phyloP scores from a whole-genome alignment of 176 grass and related monocot genomes.

The Oryza punctata region DNA sequence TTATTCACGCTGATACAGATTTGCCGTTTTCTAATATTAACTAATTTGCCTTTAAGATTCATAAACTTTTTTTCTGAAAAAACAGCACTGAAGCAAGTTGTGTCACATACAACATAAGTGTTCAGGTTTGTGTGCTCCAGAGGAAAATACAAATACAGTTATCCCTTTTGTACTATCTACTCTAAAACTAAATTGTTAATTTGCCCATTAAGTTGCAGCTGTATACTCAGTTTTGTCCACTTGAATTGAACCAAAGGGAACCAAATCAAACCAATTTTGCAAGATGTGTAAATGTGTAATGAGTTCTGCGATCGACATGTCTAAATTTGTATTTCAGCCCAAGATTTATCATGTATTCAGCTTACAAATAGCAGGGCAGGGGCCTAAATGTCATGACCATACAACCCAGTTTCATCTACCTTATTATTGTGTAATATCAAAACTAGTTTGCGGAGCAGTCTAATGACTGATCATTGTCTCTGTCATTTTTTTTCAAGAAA shows the following conservation, averaged over 20 bases:
- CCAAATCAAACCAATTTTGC: neutral
- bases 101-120: neutral
- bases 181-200: neutral
- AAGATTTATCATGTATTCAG: neutral
- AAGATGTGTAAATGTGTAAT: neutral
- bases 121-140: neutral
- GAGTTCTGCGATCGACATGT: neutral
- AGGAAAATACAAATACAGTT: neutral
- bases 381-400: neutral
- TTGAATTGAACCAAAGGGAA: conserved; percentile 11
- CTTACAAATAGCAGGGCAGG: neutral
- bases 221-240: neutral
- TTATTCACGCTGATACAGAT: neutral
- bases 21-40: neutral
- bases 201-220: neutral
- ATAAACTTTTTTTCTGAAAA: neutral
- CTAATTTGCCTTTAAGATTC: neutral
- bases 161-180: neutral
- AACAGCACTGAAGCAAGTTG: neutral
- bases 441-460: neutral
- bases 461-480: neutral
- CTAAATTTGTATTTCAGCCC: neutral
- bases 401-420: neutral
- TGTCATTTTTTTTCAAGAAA: neutral
- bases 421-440: neutral